Percentiles rank a stretch among this genome's conserved stretches.
Conservation (phyloP, 2,329 filamentous ascomycete genomes). For the Hypoxylon sp. region DNA sequence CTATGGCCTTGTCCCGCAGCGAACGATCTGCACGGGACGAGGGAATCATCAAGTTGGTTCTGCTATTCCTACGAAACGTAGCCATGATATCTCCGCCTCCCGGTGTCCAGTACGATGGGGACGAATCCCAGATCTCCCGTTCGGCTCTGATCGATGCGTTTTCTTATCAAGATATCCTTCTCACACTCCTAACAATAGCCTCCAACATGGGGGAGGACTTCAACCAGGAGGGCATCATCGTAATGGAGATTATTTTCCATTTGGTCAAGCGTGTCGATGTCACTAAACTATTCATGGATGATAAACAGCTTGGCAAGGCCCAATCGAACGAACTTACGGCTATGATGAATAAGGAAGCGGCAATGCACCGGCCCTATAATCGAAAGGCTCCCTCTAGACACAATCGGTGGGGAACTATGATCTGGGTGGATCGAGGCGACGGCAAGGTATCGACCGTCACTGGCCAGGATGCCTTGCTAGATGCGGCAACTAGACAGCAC, state of each 20-base stretch:
- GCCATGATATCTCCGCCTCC: constrained; percentile 84
- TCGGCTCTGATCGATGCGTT: constrained; percentile 92
- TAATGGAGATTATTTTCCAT: constrained; percentile 94
- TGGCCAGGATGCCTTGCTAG: constrained; percentile 86
- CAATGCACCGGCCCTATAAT: constrained; percentile 83
- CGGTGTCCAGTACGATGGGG: constrained; percentile 82
- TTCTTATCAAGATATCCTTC: constrained; percentile 90
- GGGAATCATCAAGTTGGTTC: constrained; percentile 89
- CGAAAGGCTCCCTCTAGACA: constrained; percentile 87
- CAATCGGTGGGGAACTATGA: constrained; percentile 96
- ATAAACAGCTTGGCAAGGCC: constrained; percentile 77
- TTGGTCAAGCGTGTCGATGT: constrained; percentile 90
- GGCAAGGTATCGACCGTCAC: constrained; percentile 88
- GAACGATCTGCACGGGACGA: constrained; percentile 87
- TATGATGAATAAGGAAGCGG: constrained; percentile 84
- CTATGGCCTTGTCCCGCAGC: constrained; percentile 82
- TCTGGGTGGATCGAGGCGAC: constrained; percentile 92
- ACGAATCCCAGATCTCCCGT: constrained; percentile 89
- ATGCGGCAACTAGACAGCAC: constrained; percentile 78
- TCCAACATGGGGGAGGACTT: constrained; percentile 97
- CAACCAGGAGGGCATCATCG: constrained; percentile 85
- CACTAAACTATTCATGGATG: constrained; percentile 86
- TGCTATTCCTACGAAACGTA: constrained; percentile 92
- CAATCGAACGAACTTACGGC: constrained; percentile 80
- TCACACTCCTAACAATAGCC: constrained; percentile 85